Percentiles rank a stretch among this genome's conserved stretches.
Evolutionary conservation across 2,329 filamentous ascomycete genomes (phyloP).

Genomic region (Calycina herbarum): DNA sequence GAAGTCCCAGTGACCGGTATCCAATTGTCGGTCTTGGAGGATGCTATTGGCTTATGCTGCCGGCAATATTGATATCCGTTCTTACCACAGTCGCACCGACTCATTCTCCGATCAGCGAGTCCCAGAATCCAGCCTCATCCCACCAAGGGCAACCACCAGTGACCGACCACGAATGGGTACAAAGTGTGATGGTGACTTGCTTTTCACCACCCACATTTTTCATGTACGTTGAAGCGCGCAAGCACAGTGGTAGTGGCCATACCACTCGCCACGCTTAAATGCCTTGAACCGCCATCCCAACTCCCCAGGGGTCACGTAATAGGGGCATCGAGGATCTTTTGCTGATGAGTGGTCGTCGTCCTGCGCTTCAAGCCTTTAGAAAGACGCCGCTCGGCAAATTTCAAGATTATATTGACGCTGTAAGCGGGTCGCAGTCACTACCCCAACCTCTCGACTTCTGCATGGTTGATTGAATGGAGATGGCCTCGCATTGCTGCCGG

Average conservation of each 20-base stretch:
- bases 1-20: slow-evolving; percentile 14
- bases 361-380: slow-evolving; percentile 28
- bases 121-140: not conserved
- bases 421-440: slow-evolving; percentile 19
- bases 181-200: slow-evolving; percentile 5
- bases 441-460: slow-evolving; percentile 3
- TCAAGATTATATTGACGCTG: slow-evolving; percentile 27
- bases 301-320: not conserved
- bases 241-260: not conserved
- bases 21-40: slow-evolving; percentile 16
- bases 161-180: slow-evolving; percentile 3
- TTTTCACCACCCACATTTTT: slow-evolving; percentile 6
- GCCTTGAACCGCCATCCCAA: slow-evolving; percentile 6
- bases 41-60: slow-evolving; percentile 16
- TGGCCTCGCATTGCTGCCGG: not conserved
- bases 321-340: slow-evolving; percentile 2
- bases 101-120: not conserved
- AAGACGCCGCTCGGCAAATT: slow-evolving; percentile 31
- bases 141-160: not conserved
- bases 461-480: not conserved
- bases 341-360: slow-evolving; percentile 6
- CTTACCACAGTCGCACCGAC: slow-evolving; percentile 7
- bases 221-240: slow-evolving; percentile 3
- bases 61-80: slow-evolving; percentile 24
- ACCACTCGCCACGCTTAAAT: slow-evolving; percentile 5